Conservation (phyloP, 1,284 basidiomycete species). For the Leccinum holopus region DNA sequence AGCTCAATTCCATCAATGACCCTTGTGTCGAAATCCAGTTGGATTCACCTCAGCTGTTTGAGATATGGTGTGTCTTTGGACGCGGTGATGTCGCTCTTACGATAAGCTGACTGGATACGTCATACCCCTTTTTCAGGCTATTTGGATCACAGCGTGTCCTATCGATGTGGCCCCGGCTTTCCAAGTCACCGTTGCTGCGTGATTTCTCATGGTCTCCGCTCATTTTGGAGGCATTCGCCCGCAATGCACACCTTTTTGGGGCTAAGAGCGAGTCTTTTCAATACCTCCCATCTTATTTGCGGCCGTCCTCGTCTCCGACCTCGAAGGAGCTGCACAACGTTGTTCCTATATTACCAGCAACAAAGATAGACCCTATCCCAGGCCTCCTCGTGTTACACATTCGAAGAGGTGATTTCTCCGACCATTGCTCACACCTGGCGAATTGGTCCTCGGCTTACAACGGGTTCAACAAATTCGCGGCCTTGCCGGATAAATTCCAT, state of each 20-base stretch:
- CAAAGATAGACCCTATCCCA: conserved; percentile 26
- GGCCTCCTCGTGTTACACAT: conserved; percentile 39
- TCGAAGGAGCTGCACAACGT: conserved; percentile 26
- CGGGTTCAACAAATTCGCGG: conserved; percentile 47
- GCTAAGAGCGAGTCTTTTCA: conserved; percentile 18
- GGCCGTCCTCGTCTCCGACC: conserved; percentile 14
- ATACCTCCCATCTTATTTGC: conserved; percentile 27
- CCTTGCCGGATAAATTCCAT: conserved; percentile 40
- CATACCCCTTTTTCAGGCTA: conserved; percentile 32
- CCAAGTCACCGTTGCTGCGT: conserved; percentile 45
- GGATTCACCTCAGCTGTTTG: conserved; percentile 39
- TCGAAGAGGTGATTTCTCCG: conserved; percentile 39
- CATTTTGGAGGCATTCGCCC: conserved; percentile 38
- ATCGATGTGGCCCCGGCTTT: conserved; percentile 43
- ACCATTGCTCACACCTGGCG: conserved; percentile 33
- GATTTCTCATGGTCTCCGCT: conserved; percentile 49
- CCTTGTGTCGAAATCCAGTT: conserved; percentile 43
- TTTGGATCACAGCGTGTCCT: conserved; percentile 45
- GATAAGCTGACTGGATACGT: conserved; percentile 3
- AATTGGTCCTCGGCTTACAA: conserved; percentile 35
- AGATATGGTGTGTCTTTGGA: conserved; percentile 41
- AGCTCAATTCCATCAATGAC: conserved; percentile 39
- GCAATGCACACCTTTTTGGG: conserved; percentile 38
- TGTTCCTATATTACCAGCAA: conserved; percentile 23
- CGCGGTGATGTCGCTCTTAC: neutral